These are phyloP conservation scores for Teratosphaeria gauchensis DNA, from an alignment of 2,329 filamentous ascomycete genomes.

Conservation along the genomic window DNA sequence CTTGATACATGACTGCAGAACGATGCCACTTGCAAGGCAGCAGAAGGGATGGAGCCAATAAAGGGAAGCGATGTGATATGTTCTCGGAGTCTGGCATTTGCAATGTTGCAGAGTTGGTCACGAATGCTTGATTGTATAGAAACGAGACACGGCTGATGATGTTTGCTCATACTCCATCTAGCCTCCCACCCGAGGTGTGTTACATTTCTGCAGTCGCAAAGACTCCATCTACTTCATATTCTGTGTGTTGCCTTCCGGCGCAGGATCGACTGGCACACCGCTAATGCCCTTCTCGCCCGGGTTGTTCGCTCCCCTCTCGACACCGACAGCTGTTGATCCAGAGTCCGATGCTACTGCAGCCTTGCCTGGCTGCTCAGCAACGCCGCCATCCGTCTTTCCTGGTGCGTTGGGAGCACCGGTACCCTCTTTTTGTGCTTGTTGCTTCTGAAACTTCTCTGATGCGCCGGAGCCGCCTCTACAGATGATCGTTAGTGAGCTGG, in stretches of 20 bases:
- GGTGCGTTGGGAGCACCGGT: slow-evolving; percentile 25
- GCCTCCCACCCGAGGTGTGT: neutral
- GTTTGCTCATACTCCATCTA: neutral
- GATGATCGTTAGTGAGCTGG: slow-evolving; percentile 6
- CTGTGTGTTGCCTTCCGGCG: slow-evolving; percentile 10
- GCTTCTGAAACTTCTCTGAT: slow-evolving; percentile 27
- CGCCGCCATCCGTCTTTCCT: slow-evolving; percentile 18
- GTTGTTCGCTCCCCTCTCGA: slow-evolving; percentile 21
- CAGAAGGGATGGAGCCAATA: neutral
- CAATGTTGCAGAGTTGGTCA: neutral
- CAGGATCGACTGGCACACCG: slow-evolving; percentile 18
- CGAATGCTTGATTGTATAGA: neutral
- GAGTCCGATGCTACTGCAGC: slow-evolving; percentile 28
- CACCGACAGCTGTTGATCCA: slow-evolving; percentile 22
- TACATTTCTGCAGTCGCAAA: neutral
- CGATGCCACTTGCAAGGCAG: neutral
- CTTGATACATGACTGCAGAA: neutral
- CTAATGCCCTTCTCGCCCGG: slow-evolving; percentile 28
- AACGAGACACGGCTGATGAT: neutral
- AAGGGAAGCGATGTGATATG: neutral
- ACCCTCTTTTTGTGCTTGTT: slow-evolving; percentile 25
- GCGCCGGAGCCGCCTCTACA: slow-evolving; percentile 21
- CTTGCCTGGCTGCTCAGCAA: slow-evolving; percentile 17
- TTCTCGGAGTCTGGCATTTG: no score
- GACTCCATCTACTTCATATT: slow-evolving; percentile 16